A percentile compares a stretch with the other conserved stretches of the same genome.
phyloP scores from a whole-genome alignment of 768 basidiomycete species.

The Pleurotus ostreatus region DNA sequence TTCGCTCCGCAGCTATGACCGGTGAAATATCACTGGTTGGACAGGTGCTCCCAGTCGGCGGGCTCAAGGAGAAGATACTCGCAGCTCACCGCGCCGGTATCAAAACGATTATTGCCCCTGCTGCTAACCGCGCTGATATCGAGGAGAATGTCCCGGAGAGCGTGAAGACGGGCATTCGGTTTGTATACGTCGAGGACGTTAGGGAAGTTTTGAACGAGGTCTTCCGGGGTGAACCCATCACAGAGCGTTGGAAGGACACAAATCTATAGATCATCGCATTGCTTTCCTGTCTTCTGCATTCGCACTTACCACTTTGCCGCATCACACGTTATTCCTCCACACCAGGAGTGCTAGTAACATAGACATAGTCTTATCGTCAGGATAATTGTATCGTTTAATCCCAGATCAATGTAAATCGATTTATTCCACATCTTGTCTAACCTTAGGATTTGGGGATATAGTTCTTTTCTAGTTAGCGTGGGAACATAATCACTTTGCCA shows the following conservation, averaged over 20 bases:
- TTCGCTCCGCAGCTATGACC: conserved; percentile 73
- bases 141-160: conserved; percentile 97
- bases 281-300: not conserved
- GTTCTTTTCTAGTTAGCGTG: not conserved
- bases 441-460: not conserved
- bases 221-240: conserved; percentile 59
- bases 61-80: conserved; percentile 93
- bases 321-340: too few species aligned
- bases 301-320: not conserved
- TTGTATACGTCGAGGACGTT: conserved; percentile 95
- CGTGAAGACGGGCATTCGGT: conserved; percentile 91
- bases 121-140: conserved; percentile 88
- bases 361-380: conserved; percentile 7
- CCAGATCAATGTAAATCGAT: conserved; percentile 1
- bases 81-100: conserved; percentile 97
- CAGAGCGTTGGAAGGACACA: conserved; percentile 68
- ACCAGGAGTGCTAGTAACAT: conserved; percentile 1
- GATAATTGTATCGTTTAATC: conserved; percentile 7
- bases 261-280: conserved; percentile 8
- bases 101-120: conserved; percentile 84
- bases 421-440: too few species aligned
- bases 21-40: conserved; percentile 97
- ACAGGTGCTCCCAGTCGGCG: conserved; percentile 94
- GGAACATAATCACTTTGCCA: not conserved
- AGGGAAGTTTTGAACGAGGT: conserved; percentile 86